phyloP scores from a whole-genome alignment of 176 grass and related monocot species.

The Avena insularis region DNA sequence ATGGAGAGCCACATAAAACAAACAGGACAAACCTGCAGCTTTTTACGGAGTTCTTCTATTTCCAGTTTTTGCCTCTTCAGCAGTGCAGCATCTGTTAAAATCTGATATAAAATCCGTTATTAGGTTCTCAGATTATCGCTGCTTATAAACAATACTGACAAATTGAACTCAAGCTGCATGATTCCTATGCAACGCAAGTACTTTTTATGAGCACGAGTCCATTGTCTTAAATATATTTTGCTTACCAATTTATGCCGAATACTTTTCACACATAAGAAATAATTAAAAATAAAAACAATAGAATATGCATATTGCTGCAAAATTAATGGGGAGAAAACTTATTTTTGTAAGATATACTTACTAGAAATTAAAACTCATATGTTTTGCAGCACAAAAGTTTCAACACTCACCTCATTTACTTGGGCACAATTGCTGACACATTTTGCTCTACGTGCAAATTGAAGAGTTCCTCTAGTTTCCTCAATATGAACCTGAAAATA shows the following conservation, averaged over 20 bases:
- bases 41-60: conserved; percentile 89
- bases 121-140: conserved; percentile 15
- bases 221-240: not conserved
- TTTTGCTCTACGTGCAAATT: conserved; percentile 98
- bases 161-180: conserved; percentile 17
- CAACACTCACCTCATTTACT: conserved; percentile 83
- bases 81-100: conserved; percentile 93
- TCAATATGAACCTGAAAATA: conserved; percentile 70
- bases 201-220: not conserved
- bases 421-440: conserved; percentile 93
- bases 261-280: conserved; percentile 5
- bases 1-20: conserved; percentile 22
- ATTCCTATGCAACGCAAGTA: not conserved
- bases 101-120: conserved; percentile 50
- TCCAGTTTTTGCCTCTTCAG: conserved; percentile 92
- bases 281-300: not conserved
- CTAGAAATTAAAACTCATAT: conserved; percentile 21
- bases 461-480: conserved; percentile 94
- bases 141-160: not conserved
- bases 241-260: not conserved
- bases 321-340: not conserved
- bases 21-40: conserved; percentile 71
- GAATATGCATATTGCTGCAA: not conserved
- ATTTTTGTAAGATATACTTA: not conserved
- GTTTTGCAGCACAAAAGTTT: conserved; percentile 2